Evolutionary conservation across 2,329 filamentous ascomycete species (phyloP).

Genomic region (Bipolaris bicolor): DNA sequence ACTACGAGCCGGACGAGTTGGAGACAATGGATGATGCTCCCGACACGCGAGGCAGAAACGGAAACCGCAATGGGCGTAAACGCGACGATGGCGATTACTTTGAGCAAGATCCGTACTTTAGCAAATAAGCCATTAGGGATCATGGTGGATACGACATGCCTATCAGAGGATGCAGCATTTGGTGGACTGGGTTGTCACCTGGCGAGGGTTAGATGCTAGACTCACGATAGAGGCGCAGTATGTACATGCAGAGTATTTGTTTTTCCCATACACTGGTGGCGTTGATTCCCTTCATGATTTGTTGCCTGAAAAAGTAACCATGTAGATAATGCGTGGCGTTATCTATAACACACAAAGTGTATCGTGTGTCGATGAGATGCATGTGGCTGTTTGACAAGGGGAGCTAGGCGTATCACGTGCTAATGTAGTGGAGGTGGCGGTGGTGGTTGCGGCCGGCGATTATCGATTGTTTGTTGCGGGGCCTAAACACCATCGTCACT

Average conservation of each 20-base stretch:
- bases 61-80: conserved; percentile 23
- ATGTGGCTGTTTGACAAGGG: neutral
- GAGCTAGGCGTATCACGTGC: conserved; percentile 15
- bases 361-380: neutral
- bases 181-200: neutral
- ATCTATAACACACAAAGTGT: too few species aligned
- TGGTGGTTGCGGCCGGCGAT: conserved; percentile 11
- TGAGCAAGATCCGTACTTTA: conserved; percentile 38
- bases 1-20: conserved; percentile 66
- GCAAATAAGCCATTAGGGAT: conserved; percentile 18
- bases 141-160: neutral
- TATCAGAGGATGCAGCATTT: neutral
- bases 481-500: conserved; percentile 25
- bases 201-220: conserved; percentile 24
- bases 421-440: conserved; percentile 20
- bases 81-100: conserved; percentile 38
- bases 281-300: neutral
- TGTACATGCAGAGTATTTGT: neutral
- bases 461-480: conserved; percentile 33
- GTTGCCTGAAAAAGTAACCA: too few species aligned
- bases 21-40: conserved; percentile 59
- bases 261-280: neutral
- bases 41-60: conserved; percentile 32
- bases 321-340: too few species aligned
- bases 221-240: conserved; percentile 30